phyloP scores from a whole-genome alignment of 2,329 filamentous ascomycete genomes.

The Malbranchea zuffiana region DNA sequence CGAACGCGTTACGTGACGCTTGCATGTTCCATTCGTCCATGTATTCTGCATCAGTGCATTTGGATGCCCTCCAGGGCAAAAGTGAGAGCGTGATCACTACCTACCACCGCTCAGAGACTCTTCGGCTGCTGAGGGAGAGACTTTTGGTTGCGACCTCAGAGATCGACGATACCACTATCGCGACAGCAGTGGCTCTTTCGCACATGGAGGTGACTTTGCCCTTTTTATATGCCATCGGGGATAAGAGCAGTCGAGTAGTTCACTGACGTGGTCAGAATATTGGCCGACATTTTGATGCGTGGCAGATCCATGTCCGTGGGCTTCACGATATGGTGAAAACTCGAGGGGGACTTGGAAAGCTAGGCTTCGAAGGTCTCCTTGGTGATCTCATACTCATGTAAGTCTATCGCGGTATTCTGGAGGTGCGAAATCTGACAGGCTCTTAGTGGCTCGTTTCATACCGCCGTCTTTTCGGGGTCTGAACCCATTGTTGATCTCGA shows the following conservation, averaged over 20 bases:
- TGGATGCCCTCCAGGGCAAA: constrained; percentile 6
- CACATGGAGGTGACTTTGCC: constrained; percentile 9
- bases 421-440: background rate
- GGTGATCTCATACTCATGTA: constrained; percentile 9
- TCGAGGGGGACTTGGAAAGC: constrained; percentile 5
- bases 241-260: background rate
- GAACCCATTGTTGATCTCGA: background rate
- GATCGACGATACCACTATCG: constrained; percentile 6
- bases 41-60: constrained; percentile 9
- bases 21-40: constrained; percentile 11
- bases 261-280: background rate
- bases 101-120: constrained; percentile 9
- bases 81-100: constrained; percentile 8
- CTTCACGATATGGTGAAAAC: constrained; percentile 7
- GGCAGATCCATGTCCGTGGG: constrained; percentile 3
- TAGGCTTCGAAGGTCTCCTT: constrained; percentile 10
- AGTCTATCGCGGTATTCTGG: background rate
- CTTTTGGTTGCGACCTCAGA: constrained; percentile 1
- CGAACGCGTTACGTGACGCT: constrained; percentile 3
- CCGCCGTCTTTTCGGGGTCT: background rate
- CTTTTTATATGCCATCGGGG: background rate
- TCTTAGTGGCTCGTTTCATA: constrained; percentile 1
- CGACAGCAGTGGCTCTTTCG: constrained; percentile 7
- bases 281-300: constrained; percentile 1
- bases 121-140: constrained; percentile 4